Percentiles rank a stretch among this genome's conserved stretches.
phyloP scores from a whole-genome alignment of 345 rosid genomes.

The Triadica sebifera region DNA sequence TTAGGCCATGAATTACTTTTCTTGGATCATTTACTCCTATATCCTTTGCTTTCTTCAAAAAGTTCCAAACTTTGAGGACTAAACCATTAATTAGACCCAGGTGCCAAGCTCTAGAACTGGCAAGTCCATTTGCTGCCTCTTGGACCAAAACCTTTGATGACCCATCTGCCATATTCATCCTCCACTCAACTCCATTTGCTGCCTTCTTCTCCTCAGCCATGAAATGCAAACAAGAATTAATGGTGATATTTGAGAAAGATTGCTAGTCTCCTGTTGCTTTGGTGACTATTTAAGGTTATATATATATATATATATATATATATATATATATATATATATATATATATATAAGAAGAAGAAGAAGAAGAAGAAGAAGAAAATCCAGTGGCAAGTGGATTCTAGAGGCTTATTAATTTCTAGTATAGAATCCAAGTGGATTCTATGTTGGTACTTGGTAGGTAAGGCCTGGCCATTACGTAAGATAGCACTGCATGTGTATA shows the following conservation, averaged over 20 bases:
- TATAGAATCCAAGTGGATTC: no score
- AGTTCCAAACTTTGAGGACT: constrained; percentile 24
- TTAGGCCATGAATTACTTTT: constrained; percentile 44
- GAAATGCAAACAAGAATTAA: no score
- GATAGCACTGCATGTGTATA: neutral
- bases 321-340: no score
- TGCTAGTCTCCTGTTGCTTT: no score
- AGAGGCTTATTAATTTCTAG: neutral
- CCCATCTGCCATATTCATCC: constrained; percentile 42
- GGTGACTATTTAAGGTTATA: no score
- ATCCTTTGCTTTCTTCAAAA: constrained; percentile 34
- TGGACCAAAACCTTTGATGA: constrained; percentile 39
- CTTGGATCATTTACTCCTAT: constrained; percentile 39
- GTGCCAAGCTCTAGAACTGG: constrained; percentile 22
- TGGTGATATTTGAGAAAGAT: neutral
- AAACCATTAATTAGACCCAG: constrained; percentile 18
- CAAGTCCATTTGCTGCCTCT: constrained; percentile 9
- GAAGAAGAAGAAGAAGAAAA: no score
- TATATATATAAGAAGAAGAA: no score
- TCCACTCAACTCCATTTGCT: constrained; percentile 40
- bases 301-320: no score
- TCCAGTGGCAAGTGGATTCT: neutral
- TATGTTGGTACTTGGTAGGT: constrained; percentile 23
- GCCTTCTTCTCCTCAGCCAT: constrained; percentile 12
- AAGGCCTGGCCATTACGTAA: constrained; percentile 6